phyloP scores from a whole-genome alignment of 202 grass and related monocot genomes.

The Digitaria exilis region DNA sequence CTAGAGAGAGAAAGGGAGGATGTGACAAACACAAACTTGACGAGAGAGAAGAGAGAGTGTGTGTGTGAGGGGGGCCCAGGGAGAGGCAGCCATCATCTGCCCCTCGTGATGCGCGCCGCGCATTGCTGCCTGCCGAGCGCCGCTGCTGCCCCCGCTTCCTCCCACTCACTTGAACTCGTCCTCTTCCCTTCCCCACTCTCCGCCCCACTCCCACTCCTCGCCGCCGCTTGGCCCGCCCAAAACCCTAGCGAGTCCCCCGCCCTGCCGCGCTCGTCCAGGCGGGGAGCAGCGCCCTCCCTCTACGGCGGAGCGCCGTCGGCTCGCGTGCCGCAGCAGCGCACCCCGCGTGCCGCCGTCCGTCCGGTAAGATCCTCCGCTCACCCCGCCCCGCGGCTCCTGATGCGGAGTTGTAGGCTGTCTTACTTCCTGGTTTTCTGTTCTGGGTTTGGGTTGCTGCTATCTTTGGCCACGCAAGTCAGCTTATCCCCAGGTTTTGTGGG shows the following conservation, averaged over 20 bases:
- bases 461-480: background rate
- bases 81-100: conserved; percentile 33
- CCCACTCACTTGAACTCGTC: conserved; percentile 16
- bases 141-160: conserved; percentile 35
- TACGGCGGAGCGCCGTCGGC: background rate
- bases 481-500: conserved; percentile 12
- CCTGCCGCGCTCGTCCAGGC: background rate
- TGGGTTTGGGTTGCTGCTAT: background rate
- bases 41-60: background rate
- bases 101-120: conserved; percentile 49
- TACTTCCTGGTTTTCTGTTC: background rate
- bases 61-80: background rate
- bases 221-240: background rate
- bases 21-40: background rate
- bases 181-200: background rate
- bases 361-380: conserved; percentile 31
- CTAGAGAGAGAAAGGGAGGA: background rate
- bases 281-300: background rate
- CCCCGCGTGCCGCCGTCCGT: background rate
- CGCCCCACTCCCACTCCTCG: background rate
- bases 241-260: conserved; percentile 22
- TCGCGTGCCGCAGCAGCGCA: background rate
- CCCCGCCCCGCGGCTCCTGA: background rate
- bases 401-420: background rate
- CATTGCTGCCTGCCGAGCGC: conserved; percentile 34